Evolutionary conservation across 2,329 filamentous ascomycete genomes (phyloP), one percentile per base, ranked within the genome.

Genomic region (Penicillium sp.): DNA sequence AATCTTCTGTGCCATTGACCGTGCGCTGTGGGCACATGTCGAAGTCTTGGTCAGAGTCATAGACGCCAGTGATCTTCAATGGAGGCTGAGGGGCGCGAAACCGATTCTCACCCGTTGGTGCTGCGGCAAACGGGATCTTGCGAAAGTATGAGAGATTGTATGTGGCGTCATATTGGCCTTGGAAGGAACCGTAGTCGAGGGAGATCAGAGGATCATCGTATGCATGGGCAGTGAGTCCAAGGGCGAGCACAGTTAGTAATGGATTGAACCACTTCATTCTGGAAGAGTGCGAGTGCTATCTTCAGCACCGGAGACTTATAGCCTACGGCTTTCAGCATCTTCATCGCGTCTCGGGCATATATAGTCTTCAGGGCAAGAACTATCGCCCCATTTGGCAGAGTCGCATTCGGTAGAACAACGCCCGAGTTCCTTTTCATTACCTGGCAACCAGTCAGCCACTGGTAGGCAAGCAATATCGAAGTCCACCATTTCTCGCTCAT

Each of bases 61-160:
- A 86, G 4, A 75, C 76, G 55, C 75, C 75, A 3, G 67, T 72
- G 49, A 85, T 74, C 1, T 68, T 70, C 0, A 70, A 22, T 1
- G 83, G 83, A 6, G 83, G 83, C 59, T 87, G 84, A 2, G 84
- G 84, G 0, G 78, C 82, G 49, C 84, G 79, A 64, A 87, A 87
- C 5, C 84, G 79, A 62, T 86, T 85, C 44, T 76, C 64, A 1
- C 83, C 83, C 11, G 77, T 71, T 13, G 85, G 84, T 1, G 85
- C 82, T 11, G 83, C 81, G 5, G 81, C 84, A 61, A 82, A 87
- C 14, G 84, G 84, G 46, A 87, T 85, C 61, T 82, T 85, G 57
- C 79, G 80, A 71, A 79, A 86, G 69, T 85, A 83, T 24, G 78
- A 81, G 40, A 86, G 78, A 62, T 86, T 84, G 63, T 85, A 85